Base-by-base conservation (phyloP, 352 stramenopile species). In the Albugo candida region DNA sequence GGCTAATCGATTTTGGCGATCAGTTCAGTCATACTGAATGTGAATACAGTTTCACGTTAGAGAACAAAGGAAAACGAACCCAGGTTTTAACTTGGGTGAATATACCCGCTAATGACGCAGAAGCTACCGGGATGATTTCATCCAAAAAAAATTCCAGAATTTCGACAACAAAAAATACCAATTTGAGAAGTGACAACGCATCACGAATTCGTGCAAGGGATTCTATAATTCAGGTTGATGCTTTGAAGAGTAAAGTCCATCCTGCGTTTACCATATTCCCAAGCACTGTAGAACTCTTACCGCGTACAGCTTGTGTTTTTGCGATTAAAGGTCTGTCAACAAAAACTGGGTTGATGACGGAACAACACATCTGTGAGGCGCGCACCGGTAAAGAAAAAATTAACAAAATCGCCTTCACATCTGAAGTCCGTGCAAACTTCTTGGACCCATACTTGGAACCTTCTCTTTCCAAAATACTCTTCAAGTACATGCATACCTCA, bases 61-160 rank as follows among this genome's bases (percentile, higher is more conserved):
- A 97, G 50, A 97, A 97, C 67, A 95, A 95, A 46, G 92, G 92
- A 16, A 91, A 94, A 34, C 75, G 91, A 1, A 60, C 83, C 6
- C 92, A 97, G 52, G 56, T 83, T 5, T 61, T 97, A 27, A 89
- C 77, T 17, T 97, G 91, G 92, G 62, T 88, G 19, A 97, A 97
- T 53, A 67, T 74, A 44, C 86, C 77, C 2, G 43, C 74, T 50
- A 36, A 14, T 36, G 12, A 43, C n/a, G 44, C 31, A 42, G 37
- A 21, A 49, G 46, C 12, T 39, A 38, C 10, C 48, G 24, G 24
- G 24, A 31, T 31, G 24, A 8, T 31, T 10, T 31, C 24, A 31
- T 6, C 12, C 36, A n/a, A 12, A 81, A 67, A 35, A 45, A 53
- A 44, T 24, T 44, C 40, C 49, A 64, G 36, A 59, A 58, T 8